phyloP scores from a whole-genome alignment of 2,329 filamentous ascomycete species.

The Aspergillus pseudoterreus region DNA sequence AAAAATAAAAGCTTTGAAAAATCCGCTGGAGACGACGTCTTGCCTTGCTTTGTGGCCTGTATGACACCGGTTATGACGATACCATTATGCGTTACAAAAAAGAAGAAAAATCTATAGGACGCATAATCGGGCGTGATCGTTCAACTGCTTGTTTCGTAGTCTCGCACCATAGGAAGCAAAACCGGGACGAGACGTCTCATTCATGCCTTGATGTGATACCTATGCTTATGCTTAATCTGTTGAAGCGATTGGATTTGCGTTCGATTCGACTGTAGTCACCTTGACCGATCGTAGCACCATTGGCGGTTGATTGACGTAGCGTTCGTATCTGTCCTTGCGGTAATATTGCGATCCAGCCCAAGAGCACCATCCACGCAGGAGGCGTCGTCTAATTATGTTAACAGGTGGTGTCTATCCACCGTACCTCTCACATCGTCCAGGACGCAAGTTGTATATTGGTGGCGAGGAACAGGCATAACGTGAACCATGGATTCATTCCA shows the following conservation, averaged over 20 bases:
- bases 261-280: not conserved
- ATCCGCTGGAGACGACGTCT: slow-evolving; percentile 32
- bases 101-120: slow-evolving; percentile 17
- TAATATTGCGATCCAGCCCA: not conserved
- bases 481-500: no score
- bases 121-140: slow-evolving; percentile 7
- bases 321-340: not conserved
- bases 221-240: slow-evolving; percentile 22
- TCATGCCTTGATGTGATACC: slow-evolving; percentile 30
- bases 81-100: slow-evolving; percentile 19
- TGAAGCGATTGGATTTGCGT: slow-evolving; percentile 18
- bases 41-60: slow-evolving; percentile 35
- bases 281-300: not conserved
- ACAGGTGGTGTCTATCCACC: not conserved
- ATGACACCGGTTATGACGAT: slow-evolving; percentile 28
- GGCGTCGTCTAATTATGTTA: not conserved
- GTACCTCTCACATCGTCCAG: not conserved
- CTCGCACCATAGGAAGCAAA: slow-evolving; percentile 32
- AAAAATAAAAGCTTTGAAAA: slow-evolving; percentile 26
- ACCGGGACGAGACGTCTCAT: slow-evolving; percentile 23
- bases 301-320: not conserved
- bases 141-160: slow-evolving; percentile 23
- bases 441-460: no score
- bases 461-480: no score
- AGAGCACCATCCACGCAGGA: not conserved